A percentile compares a stretch with the other conserved stretches of the same genome.
Conservation (phyloP, 768 basidiomycete genomes). For the Podaxis rugospora region DNA sequence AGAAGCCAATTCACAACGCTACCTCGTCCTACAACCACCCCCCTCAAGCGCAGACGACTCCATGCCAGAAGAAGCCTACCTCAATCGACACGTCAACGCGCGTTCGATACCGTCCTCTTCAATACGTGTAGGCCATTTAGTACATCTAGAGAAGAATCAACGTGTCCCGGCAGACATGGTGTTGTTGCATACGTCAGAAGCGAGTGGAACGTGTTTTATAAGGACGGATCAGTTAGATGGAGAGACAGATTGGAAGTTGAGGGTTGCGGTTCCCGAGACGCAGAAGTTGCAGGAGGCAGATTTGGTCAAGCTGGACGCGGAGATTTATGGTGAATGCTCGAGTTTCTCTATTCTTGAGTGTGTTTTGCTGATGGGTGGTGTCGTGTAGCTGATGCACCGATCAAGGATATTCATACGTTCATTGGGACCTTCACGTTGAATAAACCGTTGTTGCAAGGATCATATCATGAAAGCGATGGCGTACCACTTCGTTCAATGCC, state of each 20-base stretch:
- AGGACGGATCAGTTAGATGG: constrained; percentile 98
- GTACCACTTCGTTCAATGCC: constrained; percentile 37
- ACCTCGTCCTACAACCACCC: constrained; percentile 71
- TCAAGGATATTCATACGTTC: constrained; percentile 95
- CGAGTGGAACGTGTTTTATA: constrained; percentile 93
- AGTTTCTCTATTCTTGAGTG: background rate
- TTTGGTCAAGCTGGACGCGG: constrained; percentile 71
- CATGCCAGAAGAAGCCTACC: constrained; percentile 38
- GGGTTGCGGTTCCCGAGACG: constrained; percentile 80
- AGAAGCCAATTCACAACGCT: constrained; percentile 93
- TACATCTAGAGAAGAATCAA: constrained; percentile 94
- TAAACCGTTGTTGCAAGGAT: constrained; percentile 30
- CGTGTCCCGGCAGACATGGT: constrained; percentile 94
- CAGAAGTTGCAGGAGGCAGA: constrained; percentile 62
- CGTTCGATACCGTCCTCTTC: constrained; percentile 85
- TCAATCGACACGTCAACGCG: constrained; percentile 46
- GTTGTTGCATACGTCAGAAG: constrained; percentile 82
- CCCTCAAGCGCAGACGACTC: constrained; percentile 25
- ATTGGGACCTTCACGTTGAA: constrained; percentile 87
- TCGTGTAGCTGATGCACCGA: constrained; percentile 80
- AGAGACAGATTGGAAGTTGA: constrained; percentile 98
- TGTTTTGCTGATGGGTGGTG: background rate
- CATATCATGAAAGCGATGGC: constrained; percentile 24
- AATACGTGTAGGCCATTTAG: constrained; percentile 86
- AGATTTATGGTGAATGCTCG: constrained; percentile 71